Base-by-base conservation (phyloP, 1,284 basidiomycete genomes). In the Apiotrichum gracile region DNA sequence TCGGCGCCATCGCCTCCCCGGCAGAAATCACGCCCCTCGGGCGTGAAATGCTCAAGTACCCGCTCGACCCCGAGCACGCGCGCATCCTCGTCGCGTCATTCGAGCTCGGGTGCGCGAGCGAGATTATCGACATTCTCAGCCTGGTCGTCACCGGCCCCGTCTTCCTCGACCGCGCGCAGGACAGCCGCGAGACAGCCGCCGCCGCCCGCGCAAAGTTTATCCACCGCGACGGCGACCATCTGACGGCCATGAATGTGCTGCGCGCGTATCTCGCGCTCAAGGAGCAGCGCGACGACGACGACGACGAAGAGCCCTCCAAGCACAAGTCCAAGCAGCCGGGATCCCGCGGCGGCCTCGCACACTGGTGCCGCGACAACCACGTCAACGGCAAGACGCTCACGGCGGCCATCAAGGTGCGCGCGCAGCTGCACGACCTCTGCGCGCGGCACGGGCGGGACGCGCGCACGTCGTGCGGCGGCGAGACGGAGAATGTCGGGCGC, bases 161-260 rank as follows among this genome's bases (percentile, higher is more conserved):
- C 16, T 90, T 91, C 75, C 67, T 86, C 49, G 81, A 65, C 61
- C 68, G 62, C 42, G 55, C 50, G 3, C 64, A 49, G 14, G 83
- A 85, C 54, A 80, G 86, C 49, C 82, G 91, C 21, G 87, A 91
- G 47, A 77, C 78, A 5, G 85, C 86, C 0, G 74, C 80, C 1
- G 83, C 84, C 49, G 85, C 85, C 1, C 80, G 88, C 2, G 76
- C 79, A 42, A 87, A 87, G 68, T 97, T 97, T 69, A 79, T 84
- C 14, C 88, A 91, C 68, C 77, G 83, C 3, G 84, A 86, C 50
- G 93, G 94, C 22, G 94, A 98, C 69, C 91, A 96, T 69, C 78
- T 96, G 54, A 96, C 91, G 14, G 81, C 86, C 51, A 80, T 97
- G 57, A 94, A 94, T 61, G 85, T 85, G 5, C 81, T 91, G 45